A percentile compares a stretch with the other conserved stretches of the same genome.
Evolutionary conservation across 805 yeast species (phyloP).

Genomic region (Myxozyma neglecta): DNA sequence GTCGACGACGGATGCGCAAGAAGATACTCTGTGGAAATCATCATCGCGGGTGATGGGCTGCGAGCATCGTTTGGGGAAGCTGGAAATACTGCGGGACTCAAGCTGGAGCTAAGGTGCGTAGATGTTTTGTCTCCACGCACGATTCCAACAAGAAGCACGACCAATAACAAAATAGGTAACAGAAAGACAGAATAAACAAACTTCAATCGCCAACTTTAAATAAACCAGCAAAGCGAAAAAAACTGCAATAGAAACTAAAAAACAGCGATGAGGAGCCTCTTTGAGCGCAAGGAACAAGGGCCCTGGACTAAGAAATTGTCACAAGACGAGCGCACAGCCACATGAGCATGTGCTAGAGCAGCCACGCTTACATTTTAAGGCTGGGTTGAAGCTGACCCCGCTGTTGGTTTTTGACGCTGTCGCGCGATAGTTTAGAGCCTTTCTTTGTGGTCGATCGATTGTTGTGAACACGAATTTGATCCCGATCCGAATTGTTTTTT

Average conservation of each 20-base stretch:
- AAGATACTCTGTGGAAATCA: conserved; percentile 8
- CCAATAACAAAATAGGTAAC: too few relatives aligned
- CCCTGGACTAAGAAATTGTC: not conserved
- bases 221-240: too few relatives aligned
- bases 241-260: not conserved
- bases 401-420: not conserved
- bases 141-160: too few relatives aligned
- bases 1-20: not conserved
- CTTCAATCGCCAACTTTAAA: too few relatives aligned
- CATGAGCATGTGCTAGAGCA: conserved; percentile 6
- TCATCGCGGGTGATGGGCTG: not conserved
- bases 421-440: too few relatives aligned
- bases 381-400: not conserved
- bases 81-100: not conserved
- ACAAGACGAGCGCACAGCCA: conserved; percentile 14
- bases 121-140: too few relatives aligned
- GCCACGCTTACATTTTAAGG: not conserved
- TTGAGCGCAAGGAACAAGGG: not conserved
- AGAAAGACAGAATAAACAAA: too few relatives aligned
- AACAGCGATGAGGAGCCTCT: not conserved
- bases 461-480: too few relatives aligned
- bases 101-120: not conserved
- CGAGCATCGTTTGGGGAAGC: not conserved
- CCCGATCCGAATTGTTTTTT: too few relatives aligned
- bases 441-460: too few relatives aligned